Evolutionary conservation across 2,329 filamentous ascomycete species (phyloP).

Genomic region (Pseudodiploospora longispora): DNA sequence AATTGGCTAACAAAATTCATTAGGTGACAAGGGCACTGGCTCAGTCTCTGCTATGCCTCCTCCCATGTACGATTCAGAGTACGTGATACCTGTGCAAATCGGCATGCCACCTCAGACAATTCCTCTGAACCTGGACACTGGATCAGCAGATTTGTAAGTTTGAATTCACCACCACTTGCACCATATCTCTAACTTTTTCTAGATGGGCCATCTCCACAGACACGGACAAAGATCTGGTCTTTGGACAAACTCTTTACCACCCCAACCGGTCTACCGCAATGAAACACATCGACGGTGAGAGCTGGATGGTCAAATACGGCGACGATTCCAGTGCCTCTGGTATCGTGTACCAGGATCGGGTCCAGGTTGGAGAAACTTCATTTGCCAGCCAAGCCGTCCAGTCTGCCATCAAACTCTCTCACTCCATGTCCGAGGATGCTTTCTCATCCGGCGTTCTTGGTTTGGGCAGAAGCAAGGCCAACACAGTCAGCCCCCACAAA

Average conservation of each 20-base stretch:
- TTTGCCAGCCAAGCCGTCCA: conserved; percentile 57
- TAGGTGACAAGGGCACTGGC: conserved; percentile 13
- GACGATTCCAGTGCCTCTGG: conserved; percentile 57
- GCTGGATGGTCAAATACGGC: conserved; percentile 56
- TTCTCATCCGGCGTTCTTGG: conserved; percentile 30
- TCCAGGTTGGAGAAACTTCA: conserved; percentile 51
- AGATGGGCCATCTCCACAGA: conserved; percentile 63
- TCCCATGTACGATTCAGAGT: conserved; percentile 42
- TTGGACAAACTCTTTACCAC: conserved; percentile 50
- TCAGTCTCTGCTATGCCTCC: conserved; percentile 19
- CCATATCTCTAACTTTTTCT: conserved; percentile 14
- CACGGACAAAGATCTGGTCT: conserved; percentile 36
- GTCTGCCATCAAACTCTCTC: conserved; percentile 51
- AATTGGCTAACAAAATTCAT: conserved; percentile 1
- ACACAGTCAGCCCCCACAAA: conserved; percentile 23
- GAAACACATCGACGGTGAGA: conserved; percentile 30
- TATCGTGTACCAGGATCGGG: conserved; percentile 57
- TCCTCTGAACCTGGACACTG: conserved; percentile 63
- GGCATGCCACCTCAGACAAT: conserved; percentile 50
- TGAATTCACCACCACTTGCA: neutral
- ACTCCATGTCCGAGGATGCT: conserved; percentile 24
- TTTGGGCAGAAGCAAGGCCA: conserved; percentile 22
- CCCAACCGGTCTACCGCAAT: conserved; percentile 35
- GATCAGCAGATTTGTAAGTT: conserved; percentile 40
- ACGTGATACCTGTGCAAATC: conserved; percentile 53